Evolutionary conservation across 305 asterid species (phyloP).

Genomic region (Plantago coronopus): DNA sequence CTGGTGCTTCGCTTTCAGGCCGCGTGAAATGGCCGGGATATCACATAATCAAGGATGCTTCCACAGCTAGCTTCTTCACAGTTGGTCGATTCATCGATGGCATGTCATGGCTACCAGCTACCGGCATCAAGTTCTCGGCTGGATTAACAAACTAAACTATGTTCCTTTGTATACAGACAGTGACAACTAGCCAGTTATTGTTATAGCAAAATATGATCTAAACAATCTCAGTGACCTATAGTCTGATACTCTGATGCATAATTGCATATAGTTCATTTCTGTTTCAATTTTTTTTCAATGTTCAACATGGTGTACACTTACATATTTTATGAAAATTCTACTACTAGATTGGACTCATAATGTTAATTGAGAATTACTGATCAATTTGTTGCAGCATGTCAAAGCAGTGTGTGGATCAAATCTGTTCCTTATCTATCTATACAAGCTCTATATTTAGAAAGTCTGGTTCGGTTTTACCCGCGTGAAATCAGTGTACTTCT

Average conservation of each 20-base stretch:
- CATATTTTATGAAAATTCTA: too few relatives aligned
- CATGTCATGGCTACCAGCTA: slow-evolving; percentile 77
- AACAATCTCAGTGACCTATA: neutral
- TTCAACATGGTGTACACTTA: too few relatives aligned
- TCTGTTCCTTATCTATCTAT: neutral
- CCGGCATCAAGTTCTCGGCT: slow-evolving; percentile 58
- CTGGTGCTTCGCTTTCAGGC: slow-evolving; percentile 53
- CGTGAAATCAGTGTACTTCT: neutral
- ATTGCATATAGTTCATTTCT: neutral
- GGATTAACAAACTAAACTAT: slow-evolving; percentile 44
- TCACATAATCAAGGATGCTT: slow-evolving; percentile 50
- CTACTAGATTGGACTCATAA: too few relatives aligned
- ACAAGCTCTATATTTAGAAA: slow-evolving; percentile 10
- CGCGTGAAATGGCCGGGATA: slow-evolving; percentile 73
- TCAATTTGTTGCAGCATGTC: too few relatives aligned
- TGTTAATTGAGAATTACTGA: too few relatives aligned
- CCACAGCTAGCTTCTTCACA: slow-evolving; percentile 58
- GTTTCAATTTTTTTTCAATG: too few relatives aligned
- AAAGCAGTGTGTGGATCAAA: too few relatives aligned
- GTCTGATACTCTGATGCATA: neutral
- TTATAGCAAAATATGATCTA: neutral
- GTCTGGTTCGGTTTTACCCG: neutral
- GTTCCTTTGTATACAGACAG: neutral
- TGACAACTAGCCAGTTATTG: neutral
- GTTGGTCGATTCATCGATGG: slow-evolving; percentile 70